Evolutionary conservation across 805 yeast genomes (phyloP), one percentile per base, ranked within the genome.

Genomic region (Candida incommunis): DNA sequence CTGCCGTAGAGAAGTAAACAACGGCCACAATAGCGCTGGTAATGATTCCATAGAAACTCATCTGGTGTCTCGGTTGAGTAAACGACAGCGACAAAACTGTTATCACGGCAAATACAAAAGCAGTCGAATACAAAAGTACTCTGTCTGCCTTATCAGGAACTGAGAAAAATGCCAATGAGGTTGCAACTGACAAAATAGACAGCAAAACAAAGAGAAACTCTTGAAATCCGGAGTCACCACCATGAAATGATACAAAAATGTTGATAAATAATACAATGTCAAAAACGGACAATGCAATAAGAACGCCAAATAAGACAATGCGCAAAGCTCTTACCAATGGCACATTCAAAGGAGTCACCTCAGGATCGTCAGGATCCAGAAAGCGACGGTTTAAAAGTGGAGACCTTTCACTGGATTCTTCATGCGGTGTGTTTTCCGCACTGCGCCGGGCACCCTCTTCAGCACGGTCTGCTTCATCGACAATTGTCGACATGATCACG

Each of bases 41-140:
- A n/a, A 42, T 20, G 9, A 42, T 42, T 15, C 44, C 44, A n/a
- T 18, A 20, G 7, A 42, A 35, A 16, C 40, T 22, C 23, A 22
- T 16, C 11, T 21, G 18, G 40, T 26, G 35, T 42, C 44, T 23
- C 9, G 44, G 21, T 9, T 25, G 44, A 15, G 44, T 22, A 13
- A 42, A 20, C n/a, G 37, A 11, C 22, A 29, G 21, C 44, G 34
- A 26, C 4, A 42, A 23, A 22, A 42, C 18, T 15, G 34, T 20
- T 7, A 42, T 25, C n/a, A 26, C 23, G n/a, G 23, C 23, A 16
- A 42, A 42, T 18, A 34, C 22, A n/a, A 16, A 11, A 15, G 41
- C 26, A 16, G 37, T 40, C 13, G 26, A 20, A 20, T n/a, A 20
- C 22, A 25, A 22, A 7, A 43, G 23, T 3, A 22, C 21, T 25